A percentile compares a stretch with the other conserved stretches of the same genome.
Evolutionary conservation across 169 alveolate genomes (phyloP).

Genomic region (Plasmodium inui): DNA sequence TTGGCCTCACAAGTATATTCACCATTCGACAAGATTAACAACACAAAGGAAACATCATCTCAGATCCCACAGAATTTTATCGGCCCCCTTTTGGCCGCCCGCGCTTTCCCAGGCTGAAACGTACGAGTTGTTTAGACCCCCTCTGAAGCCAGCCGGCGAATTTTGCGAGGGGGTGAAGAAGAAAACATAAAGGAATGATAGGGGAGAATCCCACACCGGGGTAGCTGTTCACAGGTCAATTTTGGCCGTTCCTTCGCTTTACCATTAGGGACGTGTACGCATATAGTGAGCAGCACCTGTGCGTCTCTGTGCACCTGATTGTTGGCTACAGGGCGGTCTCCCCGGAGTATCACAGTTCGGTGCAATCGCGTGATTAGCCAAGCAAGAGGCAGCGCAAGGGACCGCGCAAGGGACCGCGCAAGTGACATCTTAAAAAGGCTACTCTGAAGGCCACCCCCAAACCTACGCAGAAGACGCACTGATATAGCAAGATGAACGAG

Average conservation of each 20-base stretch:
- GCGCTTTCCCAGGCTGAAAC: neutral
- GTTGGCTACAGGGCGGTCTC: neutral
- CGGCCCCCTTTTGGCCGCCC: neutral
- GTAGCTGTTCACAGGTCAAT: neutral
- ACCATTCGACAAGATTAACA: neutral
- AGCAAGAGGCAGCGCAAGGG: too few species aligned
- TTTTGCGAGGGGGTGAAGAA: neutral
- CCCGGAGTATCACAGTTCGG: neutral
- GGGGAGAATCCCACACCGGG: neutral
- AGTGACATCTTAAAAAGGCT: neutral
- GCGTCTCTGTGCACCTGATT: too few species aligned
- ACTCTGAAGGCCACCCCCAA: neutral
- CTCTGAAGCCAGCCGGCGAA: neutral
- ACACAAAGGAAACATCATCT: neutral
- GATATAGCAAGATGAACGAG: conserved; percentile 47
- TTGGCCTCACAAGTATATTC: neutral
- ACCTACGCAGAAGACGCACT: neutral
- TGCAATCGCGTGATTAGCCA: neutral
- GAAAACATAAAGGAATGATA: neutral
- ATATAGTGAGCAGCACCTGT: too few species aligned
- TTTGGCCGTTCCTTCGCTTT: neutral
- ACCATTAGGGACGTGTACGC: neutral
- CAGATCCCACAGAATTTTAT: neutral
- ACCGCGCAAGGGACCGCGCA: too few species aligned
- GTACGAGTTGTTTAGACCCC: neutral